Evolutionary conservation across 1,139 yeast genomes (phyloP).

Genomic region (Lodderomyces beijingensis): DNA sequence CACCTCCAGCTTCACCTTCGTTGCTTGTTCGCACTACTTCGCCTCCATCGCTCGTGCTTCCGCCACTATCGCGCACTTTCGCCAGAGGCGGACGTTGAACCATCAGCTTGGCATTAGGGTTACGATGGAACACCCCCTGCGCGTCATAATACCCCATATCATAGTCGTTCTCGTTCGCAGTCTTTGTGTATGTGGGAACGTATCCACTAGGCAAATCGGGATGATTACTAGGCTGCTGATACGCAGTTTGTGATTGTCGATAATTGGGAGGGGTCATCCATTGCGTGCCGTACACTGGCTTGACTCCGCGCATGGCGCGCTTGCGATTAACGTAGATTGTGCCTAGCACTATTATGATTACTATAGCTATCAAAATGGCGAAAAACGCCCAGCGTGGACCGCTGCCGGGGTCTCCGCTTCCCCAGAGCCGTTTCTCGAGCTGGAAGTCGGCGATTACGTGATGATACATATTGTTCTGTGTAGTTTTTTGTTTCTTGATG

Average conservation of each 20-base stretch:
- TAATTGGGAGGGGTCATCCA: slow-evolving; percentile 95
- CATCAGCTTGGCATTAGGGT: slow-evolving; percentile 24
- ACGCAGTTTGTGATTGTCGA: slow-evolving; percentile 63
- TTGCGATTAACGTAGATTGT: slow-evolving; percentile 57
- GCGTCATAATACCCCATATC: slow-evolving; percentile 82
- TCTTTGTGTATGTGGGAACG: slow-evolving; percentile 56
- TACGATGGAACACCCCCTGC: slow-evolving; percentile 52
- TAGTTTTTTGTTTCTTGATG: too few species aligned
- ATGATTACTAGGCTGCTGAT: slow-evolving; percentile 39
- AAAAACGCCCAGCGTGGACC: slow-evolving; percentile 57
- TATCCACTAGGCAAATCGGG: slow-evolving; percentile 34
- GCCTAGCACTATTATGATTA: slow-evolving; percentile 46
- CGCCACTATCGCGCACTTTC: slow-evolving; percentile 20
- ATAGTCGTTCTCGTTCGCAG: slow-evolving; percentile 58
- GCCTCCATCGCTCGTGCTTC: too few species aligned
- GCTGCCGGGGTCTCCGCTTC: slow-evolving; percentile 13
- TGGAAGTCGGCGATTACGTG: too few species aligned
- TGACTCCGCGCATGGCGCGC: slow-evolving; percentile 56
- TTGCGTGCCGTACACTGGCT: slow-evolving; percentile 77
- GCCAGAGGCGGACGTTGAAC: slow-evolving; percentile 18
- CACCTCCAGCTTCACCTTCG: too few species aligned
- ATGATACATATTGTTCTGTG: too few species aligned
- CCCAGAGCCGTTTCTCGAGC: too few species aligned
- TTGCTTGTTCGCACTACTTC: too few species aligned
- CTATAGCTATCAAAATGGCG: slow-evolving; percentile 46